Base-by-base conservation (phyloP, 192 early-diverging fungal genomes). In the Diversispora eburnea region DNA sequence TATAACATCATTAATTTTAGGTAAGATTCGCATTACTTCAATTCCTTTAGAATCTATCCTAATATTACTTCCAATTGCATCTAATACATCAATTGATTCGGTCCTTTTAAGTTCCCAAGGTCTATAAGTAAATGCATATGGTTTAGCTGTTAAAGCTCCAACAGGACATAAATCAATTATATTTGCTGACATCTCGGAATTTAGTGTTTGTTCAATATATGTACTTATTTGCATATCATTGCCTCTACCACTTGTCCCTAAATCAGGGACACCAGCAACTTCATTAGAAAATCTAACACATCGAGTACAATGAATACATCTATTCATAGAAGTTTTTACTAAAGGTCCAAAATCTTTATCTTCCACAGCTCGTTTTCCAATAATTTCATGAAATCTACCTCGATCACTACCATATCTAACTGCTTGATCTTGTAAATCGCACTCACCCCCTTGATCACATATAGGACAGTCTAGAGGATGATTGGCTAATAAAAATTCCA, bases 371-470 rank as follows among this genome's bases (percentile, higher is more conserved):
- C 97, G 93, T 85, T 99, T 99, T 63, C 90, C 93, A 43, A 79
- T 83, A 51, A 87, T 77, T 83, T 97, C 94, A 52, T 81, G 48
- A 80, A 95, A 95, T 73, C 97, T 90, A 47, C 92, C 91, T 73
- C 97, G 92, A 78, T 99, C 97, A 19, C 87, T 86, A 62, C 97
- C 97, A 78, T 94, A 99, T 75, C 97, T 90, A 78, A 99, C 90
- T 46, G 90, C 90, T 86, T 99, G 97, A 83, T 99, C 97, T 84
- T 99, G 97, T 65, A 99, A 84, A 83, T 99, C 97, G 79, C 97
- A 99, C 83, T 99, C 97, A 60, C 95, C 97, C 82, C 97, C 97
- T 80, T 99, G 97, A 80, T 99, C 97, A 78, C 97, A 99, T 75
- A 99, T 92, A 54, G 97, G 97, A 80, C 94, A 99, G 81, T 99